Evolutionary conservation across 2,329 filamentous ascomycete species (phyloP), one percentile per base, ranked within the genome.

Genomic region (Biscogniauxia marginata): DNA sequence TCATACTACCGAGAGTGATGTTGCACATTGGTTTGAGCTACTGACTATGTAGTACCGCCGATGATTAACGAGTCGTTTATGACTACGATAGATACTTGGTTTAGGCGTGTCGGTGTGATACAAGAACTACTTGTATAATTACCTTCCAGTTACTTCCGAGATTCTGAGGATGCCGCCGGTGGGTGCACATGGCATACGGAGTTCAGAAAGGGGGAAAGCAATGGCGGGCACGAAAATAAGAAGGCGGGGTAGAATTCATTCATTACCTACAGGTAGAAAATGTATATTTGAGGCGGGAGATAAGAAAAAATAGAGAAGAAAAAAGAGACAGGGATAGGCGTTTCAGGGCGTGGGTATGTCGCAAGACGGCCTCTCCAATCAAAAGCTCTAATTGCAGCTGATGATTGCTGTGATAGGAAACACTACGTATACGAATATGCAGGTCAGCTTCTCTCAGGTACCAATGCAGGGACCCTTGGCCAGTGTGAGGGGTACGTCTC

Each of bases 361-460:
- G 30, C 30, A 39, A n/a, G 30, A n/a, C 30, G 13, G 2, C n/a
- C 30, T 39, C 24, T 3, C 63, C 63, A 63, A 65, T 65, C 25
- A 58, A n/a, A 52, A 5, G 4, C 7, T 16, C n/a, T 11, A 22
- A 19, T 52, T 47, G 4, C 4, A 43, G 49, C 46, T 46, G 45
- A 59, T 50, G 47, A 56, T 63, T 65, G 54, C 59, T 60, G 20
- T 44, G 45, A 56, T 65, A 44, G 63, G 63, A 52, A 63, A 63
- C 60, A 47, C 50, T 24, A 50, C 39, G 25, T 52, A 25, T 43
- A 34, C 48, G 34, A 57, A 55, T 39, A 39, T 39, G 30, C 30
- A 39, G n/a, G 30, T 39, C 30, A 39, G n/a, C 30, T 39, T 39
- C 9, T 11, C n/a, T 39, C 30, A n/a, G 30, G 30, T 16, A 39